These are phyloP conservation scores for Endocarpon pusillum DNA, from an alignment of 495 filamentous ascomycete species.

Conservation along the genomic window DNA sequence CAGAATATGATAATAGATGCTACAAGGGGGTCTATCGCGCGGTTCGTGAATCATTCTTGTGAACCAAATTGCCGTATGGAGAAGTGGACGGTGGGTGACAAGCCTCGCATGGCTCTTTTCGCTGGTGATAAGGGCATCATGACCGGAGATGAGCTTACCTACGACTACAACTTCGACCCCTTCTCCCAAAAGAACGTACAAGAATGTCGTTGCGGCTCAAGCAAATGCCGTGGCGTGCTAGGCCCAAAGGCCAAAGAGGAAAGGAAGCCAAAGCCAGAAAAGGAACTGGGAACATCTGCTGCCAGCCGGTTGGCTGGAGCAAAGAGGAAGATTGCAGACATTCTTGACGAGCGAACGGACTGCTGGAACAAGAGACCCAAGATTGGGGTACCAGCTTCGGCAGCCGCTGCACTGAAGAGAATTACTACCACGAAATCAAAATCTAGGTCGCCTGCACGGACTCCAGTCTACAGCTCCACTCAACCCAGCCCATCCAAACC, in stretches of 20 bases:
- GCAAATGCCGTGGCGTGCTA: constrained; percentile 61
- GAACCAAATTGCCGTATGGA: constrained; percentile 95
- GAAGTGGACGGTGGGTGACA: constrained; percentile 90
- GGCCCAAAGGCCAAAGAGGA: constrained; percentile 51
- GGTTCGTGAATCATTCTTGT: constrained; percentile 97
- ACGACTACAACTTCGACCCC: constrained; percentile 97
- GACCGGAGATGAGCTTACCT: constrained; percentile 93
- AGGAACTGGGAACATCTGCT: constrained; percentile 26
- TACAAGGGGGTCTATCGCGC: constrained; percentile 83
- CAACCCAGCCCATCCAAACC: no score
- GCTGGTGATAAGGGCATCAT: constrained; percentile 76
- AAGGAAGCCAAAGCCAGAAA: constrained; percentile 18
- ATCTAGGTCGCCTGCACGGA: no score
- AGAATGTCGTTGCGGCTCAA: constrained; percentile 62
- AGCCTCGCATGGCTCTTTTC: constrained; percentile 93
- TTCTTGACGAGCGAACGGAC: constrained; percentile 11
- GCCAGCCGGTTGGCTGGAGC: constrained; percentile 11
- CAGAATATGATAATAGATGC: constrained; percentile 99
- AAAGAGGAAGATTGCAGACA: constrained; percentile 18
- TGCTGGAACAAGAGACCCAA: constrained; percentile 22
- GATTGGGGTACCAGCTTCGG: constrained; percentile 1
- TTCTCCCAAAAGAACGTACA: constrained; percentile 71
- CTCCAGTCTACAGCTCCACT: no score
- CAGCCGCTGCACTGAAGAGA: not conserved
- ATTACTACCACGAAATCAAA: not conserved